A percentile compares a stretch with the other conserved stretches of the same genome.
phyloP scores from a whole-genome alignment of 2,329 filamentous ascomycete genomes.

The Penicillium sp. region DNA sequence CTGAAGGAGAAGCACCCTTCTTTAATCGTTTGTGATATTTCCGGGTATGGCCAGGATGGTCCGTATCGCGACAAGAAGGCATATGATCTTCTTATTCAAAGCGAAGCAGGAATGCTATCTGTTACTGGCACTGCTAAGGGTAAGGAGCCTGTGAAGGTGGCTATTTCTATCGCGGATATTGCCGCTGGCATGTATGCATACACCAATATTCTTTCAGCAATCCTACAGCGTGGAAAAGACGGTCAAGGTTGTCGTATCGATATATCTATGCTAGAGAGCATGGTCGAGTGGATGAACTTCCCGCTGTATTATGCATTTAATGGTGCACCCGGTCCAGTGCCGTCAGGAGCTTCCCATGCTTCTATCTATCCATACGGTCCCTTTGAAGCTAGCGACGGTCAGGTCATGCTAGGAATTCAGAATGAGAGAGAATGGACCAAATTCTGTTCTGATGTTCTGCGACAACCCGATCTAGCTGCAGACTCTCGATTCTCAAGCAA shows the following conservation, averaged over 20 bases:
- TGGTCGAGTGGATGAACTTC: conserved; percentile 66
- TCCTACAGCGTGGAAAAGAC: conserved; percentile 57
- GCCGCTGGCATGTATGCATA: conserved; percentile 61
- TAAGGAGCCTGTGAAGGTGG: conserved; percentile 56
- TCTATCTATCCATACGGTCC: conserved; percentile 64
- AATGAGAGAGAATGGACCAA: conserved; percentile 63
- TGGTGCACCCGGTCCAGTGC: conserved; percentile 50
- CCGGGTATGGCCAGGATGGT: conserved; percentile 59
- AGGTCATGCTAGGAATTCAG: conserved; percentile 64
- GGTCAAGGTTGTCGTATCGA: conserved; percentile 59
- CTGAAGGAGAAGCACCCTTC: conserved; percentile 51
- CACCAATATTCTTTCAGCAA: conserved; percentile 57
- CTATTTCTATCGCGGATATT: conserved; percentile 63
- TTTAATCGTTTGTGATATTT: conserved; percentile 62
- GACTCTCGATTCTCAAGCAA: conserved; percentile 59
- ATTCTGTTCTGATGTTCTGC: conserved; percentile 57
- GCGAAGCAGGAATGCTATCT: conserved; percentile 60
- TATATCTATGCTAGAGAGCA: conserved; percentile 64
- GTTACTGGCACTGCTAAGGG: conserved; percentile 56
- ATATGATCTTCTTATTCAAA: conserved; percentile 62
- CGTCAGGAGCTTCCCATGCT: conserved; percentile 60
- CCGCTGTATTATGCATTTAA: conserved; percentile 62
- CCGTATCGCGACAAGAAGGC: conserved; percentile 62
- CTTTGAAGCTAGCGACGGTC: conserved; percentile 56
- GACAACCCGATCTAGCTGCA: conserved; percentile 48